Conservation (phyloP, 192 early-diverging fungal genomes). For the Coemansia sp. region DNA sequence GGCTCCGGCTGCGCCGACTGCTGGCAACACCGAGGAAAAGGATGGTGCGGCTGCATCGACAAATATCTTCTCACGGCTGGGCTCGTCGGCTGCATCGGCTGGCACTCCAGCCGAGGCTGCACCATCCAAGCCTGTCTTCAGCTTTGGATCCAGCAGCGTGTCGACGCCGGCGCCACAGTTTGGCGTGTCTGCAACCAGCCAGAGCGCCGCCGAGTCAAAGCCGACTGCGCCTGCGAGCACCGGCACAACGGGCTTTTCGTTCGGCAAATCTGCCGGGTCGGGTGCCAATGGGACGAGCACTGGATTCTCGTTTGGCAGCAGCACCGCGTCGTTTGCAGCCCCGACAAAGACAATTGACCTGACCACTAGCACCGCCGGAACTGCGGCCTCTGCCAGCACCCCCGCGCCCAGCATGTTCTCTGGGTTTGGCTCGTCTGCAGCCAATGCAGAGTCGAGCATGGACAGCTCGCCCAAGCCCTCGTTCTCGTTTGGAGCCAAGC, state of each 20-base stretch:
- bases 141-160: constrained; percentile 4
- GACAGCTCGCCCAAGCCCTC: constrained; percentile 1
- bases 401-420: background rate
- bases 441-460: constrained; percentile 2
- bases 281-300: background rate
- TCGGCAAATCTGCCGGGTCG: constrained; percentile 10
- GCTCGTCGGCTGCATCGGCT: background rate
- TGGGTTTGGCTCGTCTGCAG: constrained; percentile 10
- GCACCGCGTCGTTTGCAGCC: constrained; percentile 4
- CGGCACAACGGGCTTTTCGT: constrained; percentile 12
- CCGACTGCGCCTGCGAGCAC: background rate
- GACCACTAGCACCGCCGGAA: constrained; percentile 4
- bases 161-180: background rate
- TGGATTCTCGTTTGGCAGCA: constrained; percentile 9
- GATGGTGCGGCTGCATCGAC: background rate
- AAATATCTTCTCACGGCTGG: background rate
- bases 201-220: background rate
- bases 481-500: constrained; percentile 4
- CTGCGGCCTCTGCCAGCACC: constrained; percentile 9
- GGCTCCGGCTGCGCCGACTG: background rate
- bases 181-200: background rate
- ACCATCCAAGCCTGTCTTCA: constrained; percentile 16
- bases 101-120: background rate
- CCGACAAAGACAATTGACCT: constrained; percentile 32
- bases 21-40: background rate